Conservation (phyloP, 164 flowering plant species). For the Vitis cinerea region DNA sequence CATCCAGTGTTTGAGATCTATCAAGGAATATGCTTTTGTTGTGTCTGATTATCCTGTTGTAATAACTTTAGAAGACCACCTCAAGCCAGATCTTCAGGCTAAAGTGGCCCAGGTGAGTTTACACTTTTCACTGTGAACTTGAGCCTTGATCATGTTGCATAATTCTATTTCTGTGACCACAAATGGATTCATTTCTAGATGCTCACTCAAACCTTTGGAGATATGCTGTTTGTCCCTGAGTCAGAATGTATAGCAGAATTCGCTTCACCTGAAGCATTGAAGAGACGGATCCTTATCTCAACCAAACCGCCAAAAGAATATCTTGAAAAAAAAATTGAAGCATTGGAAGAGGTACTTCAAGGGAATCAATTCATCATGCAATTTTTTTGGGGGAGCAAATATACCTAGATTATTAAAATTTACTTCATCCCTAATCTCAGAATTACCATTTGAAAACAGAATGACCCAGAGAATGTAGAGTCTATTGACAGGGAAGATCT, state of each 20-base stretch:
- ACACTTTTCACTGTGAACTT: not conserved
- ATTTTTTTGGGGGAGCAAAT: not conserved
- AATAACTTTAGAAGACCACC: conserved; percentile 50
- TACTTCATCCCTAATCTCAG: not conserved
- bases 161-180: not conserved
- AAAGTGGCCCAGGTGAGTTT: conserved; percentile 41
- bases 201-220: conserved; percentile 40
- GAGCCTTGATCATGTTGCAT: no score
- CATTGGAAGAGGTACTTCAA: conserved; percentile 27
- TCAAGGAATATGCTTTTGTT: conserved; percentile 38
- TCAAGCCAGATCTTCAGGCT: conserved; percentile 44
- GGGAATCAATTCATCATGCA: not conserved
- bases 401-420: no score
- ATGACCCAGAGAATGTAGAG: conserved; percentile 17
- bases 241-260: conserved; percentile 32
- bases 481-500: conserved; percentile 29
- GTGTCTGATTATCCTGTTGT: conserved; percentile 44
- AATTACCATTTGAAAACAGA: conserved; percentile 11
- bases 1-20: conserved; percentile 38
- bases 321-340: conserved; percentile 23
- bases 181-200: conserved; percentile 26
- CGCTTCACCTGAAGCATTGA: conserved; percentile 46
- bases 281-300: conserved; percentile 31
- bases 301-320: conserved; percentile 51
- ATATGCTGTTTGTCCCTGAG: conserved; percentile 25